These are phyloP conservation scores for Spergularia bocconei DNA, from an alignment of 148 eudicot genomes.

Conservation along the genomic window DNA sequence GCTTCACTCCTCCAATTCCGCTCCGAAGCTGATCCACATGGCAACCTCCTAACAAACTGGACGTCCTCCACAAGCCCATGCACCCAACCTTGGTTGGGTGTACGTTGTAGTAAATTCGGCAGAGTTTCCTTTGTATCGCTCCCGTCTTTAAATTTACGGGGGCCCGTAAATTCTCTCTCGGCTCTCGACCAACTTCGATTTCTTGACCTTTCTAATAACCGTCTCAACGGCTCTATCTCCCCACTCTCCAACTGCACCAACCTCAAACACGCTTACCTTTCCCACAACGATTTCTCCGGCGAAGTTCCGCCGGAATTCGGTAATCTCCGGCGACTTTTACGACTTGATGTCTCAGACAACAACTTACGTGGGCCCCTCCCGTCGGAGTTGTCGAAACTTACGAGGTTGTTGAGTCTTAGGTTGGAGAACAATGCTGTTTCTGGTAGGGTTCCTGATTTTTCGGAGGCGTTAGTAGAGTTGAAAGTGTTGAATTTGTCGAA, in stretches of 20 bases:
- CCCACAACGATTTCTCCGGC: constrained; percentile 74
- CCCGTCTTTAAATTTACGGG: constrained; percentile 72
- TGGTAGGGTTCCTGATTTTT: constrained; percentile 46
- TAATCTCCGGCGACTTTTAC: constrained; percentile 46
- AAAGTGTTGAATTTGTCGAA: constrained; percentile 57
- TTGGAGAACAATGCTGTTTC: constrained; percentile 73
- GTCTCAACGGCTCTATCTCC: constrained; percentile 68
- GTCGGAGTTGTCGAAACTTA: constrained; percentile 32
- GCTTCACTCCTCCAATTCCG: constrained; percentile 73
- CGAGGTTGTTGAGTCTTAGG: constrained; percentile 55
- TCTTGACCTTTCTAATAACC: constrained; percentile 76
- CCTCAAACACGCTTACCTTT: constrained; percentile 69
- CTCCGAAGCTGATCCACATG: constrained; percentile 64
- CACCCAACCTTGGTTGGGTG: constrained; percentile 62
- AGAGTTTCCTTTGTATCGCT: constrained; percentile 58
- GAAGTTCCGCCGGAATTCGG: constrained; percentile 45
- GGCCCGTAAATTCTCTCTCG: constrained; percentile 63
- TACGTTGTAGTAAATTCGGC: constrained; percentile 45
- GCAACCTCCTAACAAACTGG: constrained; percentile 77
- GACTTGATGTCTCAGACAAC: constrained; percentile 73
- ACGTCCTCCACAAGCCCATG: constrained; percentile 53
- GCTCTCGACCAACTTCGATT: constrained; percentile 70
- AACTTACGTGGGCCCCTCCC: constrained; percentile 69
- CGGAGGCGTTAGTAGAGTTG: constrained; percentile 36
- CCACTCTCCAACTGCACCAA: constrained; percentile 45